phyloP scores from a whole-genome alignment of 2,329 filamentous ascomycete genomes.

The Chaetomium globosum region DNA sequence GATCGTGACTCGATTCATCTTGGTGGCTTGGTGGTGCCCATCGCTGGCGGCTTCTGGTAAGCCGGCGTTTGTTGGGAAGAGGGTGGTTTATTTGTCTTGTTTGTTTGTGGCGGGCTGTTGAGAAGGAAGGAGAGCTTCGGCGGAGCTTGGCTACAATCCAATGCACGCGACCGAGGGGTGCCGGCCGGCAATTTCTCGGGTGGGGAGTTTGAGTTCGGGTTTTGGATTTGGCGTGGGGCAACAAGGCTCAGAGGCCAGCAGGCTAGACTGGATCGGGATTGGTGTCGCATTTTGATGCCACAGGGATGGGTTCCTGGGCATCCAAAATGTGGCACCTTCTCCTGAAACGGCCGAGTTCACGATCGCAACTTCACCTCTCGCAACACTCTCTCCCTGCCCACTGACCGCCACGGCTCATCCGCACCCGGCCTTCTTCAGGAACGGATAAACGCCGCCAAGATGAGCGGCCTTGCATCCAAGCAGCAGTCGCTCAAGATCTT shows the following conservation, averaged over 20 bases:
- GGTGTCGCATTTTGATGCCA: slow-evolving; percentile 44
- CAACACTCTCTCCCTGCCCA: neutral
- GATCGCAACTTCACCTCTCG: slow-evolving; percentile 17
- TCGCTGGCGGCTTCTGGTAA: slow-evolving; percentile 34
- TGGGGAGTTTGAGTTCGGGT: slow-evolving; percentile 41
- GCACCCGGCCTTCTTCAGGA: neutral
- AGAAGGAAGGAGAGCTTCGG: neutral
- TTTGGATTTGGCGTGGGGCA: slow-evolving; percentile 27
- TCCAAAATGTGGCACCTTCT: slow-evolving; percentile 40
- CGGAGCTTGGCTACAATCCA: neutral
- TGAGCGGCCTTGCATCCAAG: slow-evolving; percentile 78
- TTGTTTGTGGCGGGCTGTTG: neutral
- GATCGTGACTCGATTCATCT: slow-evolving; percentile 49
- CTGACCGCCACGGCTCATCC: slow-evolving; percentile 5
- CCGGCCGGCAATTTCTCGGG: slow-evolving; percentile 29
- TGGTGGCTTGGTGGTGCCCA: slow-evolving; percentile 44
- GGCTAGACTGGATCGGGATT: slow-evolving; percentile 41
- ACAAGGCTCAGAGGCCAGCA: neutral
- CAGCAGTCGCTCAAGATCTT: slow-evolving; percentile 96
- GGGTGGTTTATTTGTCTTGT: neutral
- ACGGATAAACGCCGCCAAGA: slow-evolving; percentile 46
- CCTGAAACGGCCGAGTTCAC: slow-evolving; percentile 40
- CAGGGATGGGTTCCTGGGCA: slow-evolving; percentile 39
- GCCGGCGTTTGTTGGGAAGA: slow-evolving; percentile 12
- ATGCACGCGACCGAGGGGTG: slow-evolving; percentile 3